These are phyloP conservation scores for Taiwanofungus camphoratus DNA, from an alignment of 1,284 basidiomycete genomes.

Conservation along the genomic window DNA sequence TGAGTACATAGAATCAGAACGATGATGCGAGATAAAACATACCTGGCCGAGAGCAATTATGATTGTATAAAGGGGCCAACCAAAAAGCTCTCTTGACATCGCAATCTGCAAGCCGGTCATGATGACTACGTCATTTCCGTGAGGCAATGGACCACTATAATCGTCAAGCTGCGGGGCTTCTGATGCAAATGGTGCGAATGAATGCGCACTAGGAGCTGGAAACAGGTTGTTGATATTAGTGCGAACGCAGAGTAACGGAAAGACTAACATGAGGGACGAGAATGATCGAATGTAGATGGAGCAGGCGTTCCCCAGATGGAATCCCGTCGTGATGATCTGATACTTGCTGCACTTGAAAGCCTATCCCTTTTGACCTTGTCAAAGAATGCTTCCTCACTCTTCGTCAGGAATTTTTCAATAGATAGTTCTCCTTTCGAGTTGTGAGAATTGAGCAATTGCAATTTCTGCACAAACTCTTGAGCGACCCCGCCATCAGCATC, in stretches of 20 bases:
- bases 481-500: slow-evolving; percentile 89
- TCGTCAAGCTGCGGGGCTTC: slow-evolving; percentile 33
- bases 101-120: slow-evolving; percentile 82
- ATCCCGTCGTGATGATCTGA: slow-evolving; percentile 75
- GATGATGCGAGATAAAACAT: slow-evolving; percentile 18
- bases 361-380: slow-evolving; percentile 85
- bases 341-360: slow-evolving; percentile 69
- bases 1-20: too few relatives aligned
- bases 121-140: slow-evolving; percentile 50
- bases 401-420: slow-evolving; percentile 85
- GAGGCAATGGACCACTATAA: slow-evolving; percentile 49
- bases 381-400: slow-evolving; percentile 91
- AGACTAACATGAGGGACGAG: slow-evolving; percentile 68
- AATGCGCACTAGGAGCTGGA: slow-evolving; percentile 49
- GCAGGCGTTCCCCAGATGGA: slow-evolving; percentile 74
- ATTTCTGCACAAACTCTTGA: slow-evolving; percentile 80
- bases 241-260: not conserved
- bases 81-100: slow-evolving; percentile 68
- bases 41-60: slow-evolving; percentile 82
- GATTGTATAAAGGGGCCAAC: slow-evolving; percentile 90
- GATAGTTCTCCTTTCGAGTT: slow-evolving; percentile 89
- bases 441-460: slow-evolving; percentile 72
- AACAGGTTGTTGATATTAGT: slow-evolving; percentile 12
- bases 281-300: slow-evolving; percentile 61
- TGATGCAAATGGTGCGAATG: slow-evolving; percentile 31